Base-by-base conservation (phyloP, 2,329 filamentous ascomycete genomes). In the Colletotrichum agaves region DNA sequence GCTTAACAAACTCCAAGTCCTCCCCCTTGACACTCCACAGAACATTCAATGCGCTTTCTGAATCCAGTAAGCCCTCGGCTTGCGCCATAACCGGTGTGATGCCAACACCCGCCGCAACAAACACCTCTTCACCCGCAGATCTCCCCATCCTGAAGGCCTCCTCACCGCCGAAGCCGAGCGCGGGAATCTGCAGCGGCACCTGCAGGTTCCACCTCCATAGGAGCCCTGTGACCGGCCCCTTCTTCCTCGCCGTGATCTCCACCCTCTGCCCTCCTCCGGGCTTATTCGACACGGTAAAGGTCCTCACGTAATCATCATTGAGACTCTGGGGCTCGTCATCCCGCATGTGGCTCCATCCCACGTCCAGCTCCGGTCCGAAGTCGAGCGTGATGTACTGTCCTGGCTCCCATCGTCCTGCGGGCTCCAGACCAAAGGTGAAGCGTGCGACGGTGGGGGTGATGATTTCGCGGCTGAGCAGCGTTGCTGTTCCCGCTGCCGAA, bases 241-340 rank as follows among this genome's bases (percentile, higher is more conserved):
- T 87, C 60, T 84, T 88, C 15, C 92, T 81, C 1, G 89, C 87
- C 4, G 92, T 95, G 69, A 97, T 90, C 72, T 94, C 89, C 63
- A 96, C 85, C 19, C 67, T 56, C 17, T 35, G 13, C 1, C 74
- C 66, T 1, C 74, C 67, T 1, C 87, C 71, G 0, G 89, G 87
- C 1, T 81, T 78, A 2, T 86, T 92, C 1, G 91, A 92, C 0
- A 97, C 85, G 2, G 93, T 97, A 74, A 97, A 97, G 0, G 93
- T 97, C 31, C 93, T 84, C 4, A 96, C 83, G 69, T 88, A 94
- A 75, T 97, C 93, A 75, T 97, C 93, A 73, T 97, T 97, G 15
- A 97, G 77, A 72, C 89, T 92, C 70, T 85, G 85, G 5, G 93
- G 93, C 71, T 97, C 93, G 64, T 91, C 88, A 70, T 97, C 90